Evolutionary conservation across 139 green algal species (phyloP).

Genomic region (Nannochloris sp.): DNA sequence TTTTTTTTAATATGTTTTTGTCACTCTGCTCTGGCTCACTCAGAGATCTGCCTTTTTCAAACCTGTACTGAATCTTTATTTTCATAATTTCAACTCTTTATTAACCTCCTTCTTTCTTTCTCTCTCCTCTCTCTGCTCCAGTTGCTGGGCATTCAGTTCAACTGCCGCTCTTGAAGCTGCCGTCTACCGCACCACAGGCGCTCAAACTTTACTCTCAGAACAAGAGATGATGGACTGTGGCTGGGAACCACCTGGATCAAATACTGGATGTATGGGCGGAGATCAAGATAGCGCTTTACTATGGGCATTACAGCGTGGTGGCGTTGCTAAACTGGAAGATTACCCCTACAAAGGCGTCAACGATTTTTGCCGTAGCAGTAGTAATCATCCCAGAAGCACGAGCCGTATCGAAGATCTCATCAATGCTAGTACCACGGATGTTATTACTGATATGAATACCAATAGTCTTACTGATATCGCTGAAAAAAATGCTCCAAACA

Average conservation of each 20-base stretch:
- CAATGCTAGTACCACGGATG: too few relatives aligned
- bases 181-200: slow-evolving; percentile 30
- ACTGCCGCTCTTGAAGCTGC: slow-evolving; percentile 39
- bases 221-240: slow-evolving; percentile 54
- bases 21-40: neutral
- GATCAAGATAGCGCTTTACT: slow-evolving; percentile 30
- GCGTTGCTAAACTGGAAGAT: slow-evolving; percentile 14
- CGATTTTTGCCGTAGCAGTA: slow-evolving; percentile 42
- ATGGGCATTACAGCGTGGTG: slow-evolving; percentile 25
- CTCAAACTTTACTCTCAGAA: slow-evolving; percentile 43
- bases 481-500: neutral
- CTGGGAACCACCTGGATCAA: slow-evolving; percentile 26
- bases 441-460: too few relatives aligned
- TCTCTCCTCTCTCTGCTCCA: neutral
- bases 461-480: too few relatives aligned
- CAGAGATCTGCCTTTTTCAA: too few relatives aligned
- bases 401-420: too few relatives aligned
- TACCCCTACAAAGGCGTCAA: slow-evolving; percentile 49
- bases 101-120: neutral
- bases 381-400: too few relatives aligned
- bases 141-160: slow-evolving; percentile 34
- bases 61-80: neutral
- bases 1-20: neutral
- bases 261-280: slow-evolving; percentile 38
- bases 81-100: too few relatives aligned